Conservation (phyloP, 176 grass and related monocot species). For the Eragrostis nindensis region DNA sequence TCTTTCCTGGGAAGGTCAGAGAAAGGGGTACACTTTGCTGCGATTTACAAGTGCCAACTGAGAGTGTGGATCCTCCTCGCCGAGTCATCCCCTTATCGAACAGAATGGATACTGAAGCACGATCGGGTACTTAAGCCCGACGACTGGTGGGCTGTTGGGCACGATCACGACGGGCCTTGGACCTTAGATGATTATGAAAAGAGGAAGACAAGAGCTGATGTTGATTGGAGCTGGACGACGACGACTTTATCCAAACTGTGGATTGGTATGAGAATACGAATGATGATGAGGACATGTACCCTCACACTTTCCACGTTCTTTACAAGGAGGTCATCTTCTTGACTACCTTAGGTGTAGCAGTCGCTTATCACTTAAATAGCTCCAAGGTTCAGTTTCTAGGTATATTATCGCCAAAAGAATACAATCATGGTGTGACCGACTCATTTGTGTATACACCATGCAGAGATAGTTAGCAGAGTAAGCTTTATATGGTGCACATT, state of each 20-base stretch:
- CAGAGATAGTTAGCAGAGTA: too few species aligned
- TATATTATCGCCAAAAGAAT: neutral
- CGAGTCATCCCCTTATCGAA: neutral
- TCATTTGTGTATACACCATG: slow-evolving; percentile 8
- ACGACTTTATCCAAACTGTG: neutral
- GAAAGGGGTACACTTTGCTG: too few species aligned
- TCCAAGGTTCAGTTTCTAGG: neutral
- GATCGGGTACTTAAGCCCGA: too few species aligned
- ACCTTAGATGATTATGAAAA: neutral
- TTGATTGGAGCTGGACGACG: neutral
- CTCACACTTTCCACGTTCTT: neutral
- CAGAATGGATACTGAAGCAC: too few species aligned
- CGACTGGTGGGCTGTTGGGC: too few species aligned
- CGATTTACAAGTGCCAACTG: neutral
- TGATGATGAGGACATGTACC: neutral
- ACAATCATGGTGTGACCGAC: neutral
- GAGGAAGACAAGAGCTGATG: rapidly evolving
- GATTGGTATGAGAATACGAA: neutral
- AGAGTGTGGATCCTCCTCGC: neutral
- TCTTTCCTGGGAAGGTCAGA: neutral
- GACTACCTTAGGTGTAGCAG: neutral
- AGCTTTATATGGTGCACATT: too few species aligned
- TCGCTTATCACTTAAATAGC: neutral
- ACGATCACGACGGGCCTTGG: neutral
- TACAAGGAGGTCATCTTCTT: slow-evolving; percentile 5